phyloP scores from a whole-genome alignment of 176 grass and related monocot genomes.

The Aechmea fasciata region DNA sequence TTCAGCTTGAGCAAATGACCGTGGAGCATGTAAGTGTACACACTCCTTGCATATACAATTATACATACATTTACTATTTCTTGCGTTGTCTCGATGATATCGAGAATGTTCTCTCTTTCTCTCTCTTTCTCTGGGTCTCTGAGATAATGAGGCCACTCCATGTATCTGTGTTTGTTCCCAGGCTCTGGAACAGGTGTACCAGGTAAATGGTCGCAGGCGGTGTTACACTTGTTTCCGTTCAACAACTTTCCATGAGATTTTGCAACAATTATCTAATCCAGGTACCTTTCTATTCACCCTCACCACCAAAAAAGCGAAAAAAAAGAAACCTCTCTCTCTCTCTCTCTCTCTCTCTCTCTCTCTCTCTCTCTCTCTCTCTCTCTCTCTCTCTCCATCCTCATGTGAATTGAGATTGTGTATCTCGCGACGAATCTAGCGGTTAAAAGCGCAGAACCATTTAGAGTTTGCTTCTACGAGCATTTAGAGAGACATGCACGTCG shows the following conservation, averaged over 20 bases:
- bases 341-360: no score
- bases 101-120: background rate
- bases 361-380: no score
- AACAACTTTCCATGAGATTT: conserved; percentile 35
- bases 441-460: background rate
- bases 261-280: conserved; percentile 49
- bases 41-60: conserved; percentile 16
- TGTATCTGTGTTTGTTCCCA: conserved; percentile 16
- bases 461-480: background rate
- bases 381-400: no score
- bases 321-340: no score
- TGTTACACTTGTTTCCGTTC: conserved; percentile 45
- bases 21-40: conserved; percentile 35
- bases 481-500: background rate
- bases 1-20: conserved; percentile 51
- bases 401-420: background rate
- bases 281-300: conserved; percentile 26
- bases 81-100: background rate
- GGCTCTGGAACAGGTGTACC: conserved; percentile 53
- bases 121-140: conserved; percentile 2
- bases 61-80: background rate
- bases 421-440: background rate
- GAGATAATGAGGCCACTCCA: conserved; percentile 6
- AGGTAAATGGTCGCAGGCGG: conserved; percentile 42
- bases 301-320: background rate